Percentiles rank a stretch among this genome's conserved stretches.
These are phyloP conservation scores for Phytophthora podocarpi DNA, from an alignment of 352 stramenopile species.

Conservation along the genomic window DNA sequence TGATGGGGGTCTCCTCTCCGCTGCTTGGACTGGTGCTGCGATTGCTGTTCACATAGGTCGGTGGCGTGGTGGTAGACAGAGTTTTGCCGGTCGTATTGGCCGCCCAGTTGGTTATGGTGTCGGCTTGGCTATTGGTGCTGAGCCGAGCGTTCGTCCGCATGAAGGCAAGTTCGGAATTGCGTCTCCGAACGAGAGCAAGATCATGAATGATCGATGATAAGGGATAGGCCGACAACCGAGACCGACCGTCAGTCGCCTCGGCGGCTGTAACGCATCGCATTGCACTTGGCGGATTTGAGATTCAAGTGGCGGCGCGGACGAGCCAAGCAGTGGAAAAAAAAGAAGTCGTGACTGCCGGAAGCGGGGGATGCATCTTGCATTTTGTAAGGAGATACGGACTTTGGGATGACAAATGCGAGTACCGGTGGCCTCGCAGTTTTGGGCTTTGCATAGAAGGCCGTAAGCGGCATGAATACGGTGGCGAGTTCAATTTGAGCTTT, in stretches of 20 bases:
- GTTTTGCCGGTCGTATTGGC: neutral
- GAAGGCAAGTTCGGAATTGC: slow-evolving; percentile 28
- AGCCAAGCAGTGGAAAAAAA: slow-evolving; percentile 25
- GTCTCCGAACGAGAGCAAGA: slow-evolving; percentile 7
- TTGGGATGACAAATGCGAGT: neutral
- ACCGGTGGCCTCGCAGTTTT: slow-evolving; percentile 16
- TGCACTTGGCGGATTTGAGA: slow-evolving; percentile 26
- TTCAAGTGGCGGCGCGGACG: slow-evolving; percentile 30
- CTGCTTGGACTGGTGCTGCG: slow-evolving; percentile 35
- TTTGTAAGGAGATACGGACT: slow-evolving; percentile 28
- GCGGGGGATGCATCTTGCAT: neutral
- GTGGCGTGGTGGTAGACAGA: neutral
- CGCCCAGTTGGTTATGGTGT: neutral
- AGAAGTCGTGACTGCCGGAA: slow-evolving; percentile 4
- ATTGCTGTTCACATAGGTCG: neutral
- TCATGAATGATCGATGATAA: slow-evolving; percentile 17
- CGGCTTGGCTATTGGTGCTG: neutral
- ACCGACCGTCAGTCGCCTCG: slow-evolving; percentile 13
- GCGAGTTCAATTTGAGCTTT: slow-evolving; percentile 4
- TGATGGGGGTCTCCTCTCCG: slow-evolving; percentile 28
- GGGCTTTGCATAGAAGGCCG: neutral
- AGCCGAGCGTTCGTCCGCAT: slow-evolving; percentile 21
- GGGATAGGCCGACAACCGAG: slow-evolving; percentile 13
- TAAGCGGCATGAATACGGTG: slow-evolving; percentile 9
- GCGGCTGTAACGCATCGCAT: slow-evolving; percentile 24